Conservation (phyloP, 139 green algal genomes). For the Eudorina sp. region DNA sequence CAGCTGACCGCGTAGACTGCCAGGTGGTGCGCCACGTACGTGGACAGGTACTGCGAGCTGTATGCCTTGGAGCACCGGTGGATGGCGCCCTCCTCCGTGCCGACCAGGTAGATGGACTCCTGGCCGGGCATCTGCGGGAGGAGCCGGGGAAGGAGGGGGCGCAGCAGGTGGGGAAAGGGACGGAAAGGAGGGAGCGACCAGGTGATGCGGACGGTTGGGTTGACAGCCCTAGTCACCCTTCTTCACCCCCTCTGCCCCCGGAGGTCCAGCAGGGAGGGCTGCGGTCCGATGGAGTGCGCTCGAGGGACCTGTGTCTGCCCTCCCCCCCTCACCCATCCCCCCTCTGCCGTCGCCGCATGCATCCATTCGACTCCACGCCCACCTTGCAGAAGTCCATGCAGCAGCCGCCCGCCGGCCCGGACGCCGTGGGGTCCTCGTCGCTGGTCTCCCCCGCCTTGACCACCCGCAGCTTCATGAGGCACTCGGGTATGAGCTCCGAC, state of each 20-base stretch:
- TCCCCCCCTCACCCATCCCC: neutral
- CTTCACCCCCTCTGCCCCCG: too few relatives aligned
- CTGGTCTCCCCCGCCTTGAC: constrained; percentile 28
- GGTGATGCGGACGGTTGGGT: too few relatives aligned
- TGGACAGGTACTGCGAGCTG: constrained; percentile 86
- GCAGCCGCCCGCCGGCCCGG: constrained; percentile 73
- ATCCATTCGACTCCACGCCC: too few relatives aligned
- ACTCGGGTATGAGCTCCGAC: constrained; percentile 83
- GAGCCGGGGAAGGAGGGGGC: neutral
- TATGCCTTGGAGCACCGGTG: constrained; percentile 93
- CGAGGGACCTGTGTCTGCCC: too few relatives aligned
- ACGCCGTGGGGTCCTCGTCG: constrained; percentile 40
- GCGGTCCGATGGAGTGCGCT: too few relatives aligned
- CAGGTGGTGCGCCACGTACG: constrained; percentile 72
- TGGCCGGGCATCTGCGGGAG: constrained; percentile 49
- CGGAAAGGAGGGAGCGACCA: too few relatives aligned
- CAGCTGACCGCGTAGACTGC: constrained; percentile 89
- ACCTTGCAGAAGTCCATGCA: constrained; percentile 94
- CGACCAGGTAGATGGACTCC: constrained; percentile 88
- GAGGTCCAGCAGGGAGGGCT: too few relatives aligned
- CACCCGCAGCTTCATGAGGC: constrained; percentile 75
- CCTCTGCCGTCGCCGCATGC: too few relatives aligned
- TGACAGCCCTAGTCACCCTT: too few relatives aligned
- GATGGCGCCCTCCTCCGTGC: constrained; percentile 89
- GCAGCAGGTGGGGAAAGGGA: neutral